Percentiles rank a stretch among this genome's conserved stretches.
These are phyloP conservation scores for Phoenix dactylifera DNA, from an alignment of 176 grass and related monocot species.

Conservation along the genomic window DNA sequence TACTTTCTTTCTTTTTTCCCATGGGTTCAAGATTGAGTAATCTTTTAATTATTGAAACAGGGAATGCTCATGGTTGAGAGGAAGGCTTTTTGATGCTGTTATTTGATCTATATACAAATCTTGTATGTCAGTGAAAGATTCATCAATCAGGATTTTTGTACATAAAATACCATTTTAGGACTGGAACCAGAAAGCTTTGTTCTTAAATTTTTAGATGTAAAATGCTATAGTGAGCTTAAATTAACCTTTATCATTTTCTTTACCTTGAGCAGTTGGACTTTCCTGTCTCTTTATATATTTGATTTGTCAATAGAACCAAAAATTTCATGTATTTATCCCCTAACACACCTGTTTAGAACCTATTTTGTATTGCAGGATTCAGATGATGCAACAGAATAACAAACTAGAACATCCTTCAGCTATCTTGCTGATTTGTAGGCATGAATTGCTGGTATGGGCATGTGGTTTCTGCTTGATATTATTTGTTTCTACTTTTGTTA, in stretches of 20 bases:
- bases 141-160: slow-evolving; percentile 1
- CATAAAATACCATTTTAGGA: slow-evolving; percentile 25
- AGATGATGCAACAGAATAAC: no score
- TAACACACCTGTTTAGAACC: no score
- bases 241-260: slow-evolving; percentile 26
- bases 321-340: no score
- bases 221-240: slow-evolving; percentile 53
- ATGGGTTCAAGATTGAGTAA: not conserved
- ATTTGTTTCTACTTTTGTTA: no score
- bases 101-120: not conserved
- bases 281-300: not conserved
- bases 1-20: slow-evolving; percentile 4
- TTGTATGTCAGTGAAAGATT: not conserved
- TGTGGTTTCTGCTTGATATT: no score
- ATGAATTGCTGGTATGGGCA: no score
- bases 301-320: not conserved
- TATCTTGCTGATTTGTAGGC: no score
- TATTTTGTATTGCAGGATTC: no score
- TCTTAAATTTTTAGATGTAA: slow-evolving; percentile 47
- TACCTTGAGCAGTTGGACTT: slow-evolving; percentile 1
- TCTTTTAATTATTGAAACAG: slow-evolving; percentile 23
- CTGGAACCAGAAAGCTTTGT: slow-evolving; percentile 39
- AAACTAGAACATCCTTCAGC: no score
- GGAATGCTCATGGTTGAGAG: slow-evolving; percentile 39
- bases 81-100: slow-evolving; percentile 6